phyloP scores from a whole-genome alignment of 208 protist species.

The Wallacemonas sp. region DNA sequence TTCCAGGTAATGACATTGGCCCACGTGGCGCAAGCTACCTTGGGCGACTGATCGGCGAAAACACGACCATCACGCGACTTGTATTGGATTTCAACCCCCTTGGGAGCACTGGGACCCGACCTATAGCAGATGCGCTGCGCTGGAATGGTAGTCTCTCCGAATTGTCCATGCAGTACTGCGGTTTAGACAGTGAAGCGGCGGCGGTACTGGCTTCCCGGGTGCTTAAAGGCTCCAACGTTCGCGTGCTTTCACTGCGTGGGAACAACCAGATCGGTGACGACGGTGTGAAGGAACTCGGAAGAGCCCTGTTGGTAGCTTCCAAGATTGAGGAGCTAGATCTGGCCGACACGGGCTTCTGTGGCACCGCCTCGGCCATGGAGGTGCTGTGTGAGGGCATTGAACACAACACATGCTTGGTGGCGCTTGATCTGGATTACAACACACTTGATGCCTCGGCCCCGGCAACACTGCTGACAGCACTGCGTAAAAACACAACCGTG shows the following conservation, averaged over 20 bases:
- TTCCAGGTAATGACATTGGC: slow-evolving; percentile 73
- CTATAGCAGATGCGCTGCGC: slow-evolving; percentile 63
- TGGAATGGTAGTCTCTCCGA: slow-evolving; percentile 78
- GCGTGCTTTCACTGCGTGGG: slow-evolving; percentile 64
- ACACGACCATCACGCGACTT: slow-evolving; percentile 64
- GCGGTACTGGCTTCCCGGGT: slow-evolving; percentile 52
- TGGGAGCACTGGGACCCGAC: slow-evolving; percentile 60
- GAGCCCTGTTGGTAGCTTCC: slow-evolving; percentile 50
- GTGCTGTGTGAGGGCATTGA: slow-evolving; percentile 82
- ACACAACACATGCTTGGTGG: slow-evolving; percentile 37
- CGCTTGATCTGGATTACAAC: slow-evolving; percentile 82
- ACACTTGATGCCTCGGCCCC: slow-evolving; percentile 46
- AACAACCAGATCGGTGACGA: slow-evolving; percentile 62
- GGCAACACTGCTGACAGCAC: slow-evolving; percentile 44
- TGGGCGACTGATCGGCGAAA: slow-evolving; percentile 60
- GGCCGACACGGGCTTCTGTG: slow-evolving; percentile 77
- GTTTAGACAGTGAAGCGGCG: slow-evolving; percentile 43
- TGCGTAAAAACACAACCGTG: slow-evolving; percentile 59
- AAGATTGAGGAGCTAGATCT: slow-evolving; percentile 74
- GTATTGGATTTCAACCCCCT: slow-evolving; percentile 83
- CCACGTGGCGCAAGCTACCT: slow-evolving; percentile 67
- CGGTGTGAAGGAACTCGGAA: slow-evolving; percentile 64
- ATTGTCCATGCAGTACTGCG: slow-evolving; percentile 85
- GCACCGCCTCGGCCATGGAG: slow-evolving; percentile 49
- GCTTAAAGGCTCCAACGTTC: slow-evolving; percentile 74